Conservation (phyloP, 2,329 filamentous ascomycete genomes). For the Colletotrichum chrysophilum region DNA sequence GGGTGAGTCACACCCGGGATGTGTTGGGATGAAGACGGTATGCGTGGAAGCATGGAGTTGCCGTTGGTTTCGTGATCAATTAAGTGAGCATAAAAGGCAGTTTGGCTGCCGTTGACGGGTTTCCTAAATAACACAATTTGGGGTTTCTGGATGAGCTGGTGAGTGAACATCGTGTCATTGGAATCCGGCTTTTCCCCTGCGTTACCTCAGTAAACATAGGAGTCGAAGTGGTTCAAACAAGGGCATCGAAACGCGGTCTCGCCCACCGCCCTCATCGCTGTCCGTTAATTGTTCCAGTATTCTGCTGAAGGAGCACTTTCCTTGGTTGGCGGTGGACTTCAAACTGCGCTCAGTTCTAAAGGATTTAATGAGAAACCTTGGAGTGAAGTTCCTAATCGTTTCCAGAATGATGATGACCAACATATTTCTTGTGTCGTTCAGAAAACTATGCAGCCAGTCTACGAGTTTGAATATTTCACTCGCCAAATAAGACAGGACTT, state of each 20-base stretch:
- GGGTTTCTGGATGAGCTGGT: no score
- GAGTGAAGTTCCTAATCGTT: no score
- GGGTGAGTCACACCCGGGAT: neutral
- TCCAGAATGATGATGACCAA: no score
- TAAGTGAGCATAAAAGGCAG: neutral
- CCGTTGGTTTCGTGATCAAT: neutral
- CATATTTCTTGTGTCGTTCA: no score
- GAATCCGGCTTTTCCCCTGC: neutral
- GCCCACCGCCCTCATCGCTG: neutral
- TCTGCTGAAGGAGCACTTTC: neutral
- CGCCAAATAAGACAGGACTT: neutral
- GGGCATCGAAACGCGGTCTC: neutral
- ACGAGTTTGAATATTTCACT: rapidly evolving
- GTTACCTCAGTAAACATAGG: neutral
- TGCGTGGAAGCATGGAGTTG: neutral
- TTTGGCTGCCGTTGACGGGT: neutral
- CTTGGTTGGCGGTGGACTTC: neutral
- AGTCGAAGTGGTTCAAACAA: neutral
- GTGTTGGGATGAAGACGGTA: neutral
- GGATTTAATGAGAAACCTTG: no score
- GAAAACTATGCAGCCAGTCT: neutral
- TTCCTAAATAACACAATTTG: neutral
- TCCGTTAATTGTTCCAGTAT: neutral
- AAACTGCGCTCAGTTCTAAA: neutral
- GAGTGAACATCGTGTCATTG: neutral